A percentile compares a stretch with the other conserved stretches of the same genome.
These are phyloP conservation scores for Tricholoma bakamatsutake DNA, from an alignment of 768 basidiomycete species.

Conservation along the genomic window DNA sequence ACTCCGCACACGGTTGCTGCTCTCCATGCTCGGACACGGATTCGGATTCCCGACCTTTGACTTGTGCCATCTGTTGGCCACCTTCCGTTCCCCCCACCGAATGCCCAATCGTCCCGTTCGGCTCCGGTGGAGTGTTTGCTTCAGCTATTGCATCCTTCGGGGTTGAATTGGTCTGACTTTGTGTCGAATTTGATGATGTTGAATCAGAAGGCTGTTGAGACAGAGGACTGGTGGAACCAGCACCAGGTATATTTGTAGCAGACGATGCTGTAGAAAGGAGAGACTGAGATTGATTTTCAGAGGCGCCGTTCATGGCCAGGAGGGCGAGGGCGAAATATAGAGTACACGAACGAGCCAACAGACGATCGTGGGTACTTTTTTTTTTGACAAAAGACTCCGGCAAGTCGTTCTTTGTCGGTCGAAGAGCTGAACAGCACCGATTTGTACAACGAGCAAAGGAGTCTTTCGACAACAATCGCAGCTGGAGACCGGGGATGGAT, in stretches of 20 bases:
- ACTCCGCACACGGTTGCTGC: constrained; percentile 14
- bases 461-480: not conserved
- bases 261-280: constrained; percentile 24
- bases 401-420: constrained; percentile 1
- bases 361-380: constrained; percentile 37
- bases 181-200: constrained; percentile 8
- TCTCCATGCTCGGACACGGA: constrained; percentile 12
- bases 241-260: constrained; percentile 23
- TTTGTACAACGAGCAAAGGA: not conserved
- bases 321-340: constrained; percentile 18
- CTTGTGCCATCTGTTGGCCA: constrained; percentile 4
- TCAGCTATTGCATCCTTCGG: constrained; percentile 6
- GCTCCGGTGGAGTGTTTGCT: constrained; percentile 2
- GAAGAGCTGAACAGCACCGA: not conserved
- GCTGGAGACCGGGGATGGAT: not conserved
- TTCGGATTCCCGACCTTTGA: constrained; percentile 17
- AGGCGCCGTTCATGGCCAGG: constrained; percentile 42
- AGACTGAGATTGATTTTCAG: constrained; percentile 21
- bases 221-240: constrained; percentile 18
- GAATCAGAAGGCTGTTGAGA: constrained; percentile 14
- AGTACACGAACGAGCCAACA: constrained; percentile 25
- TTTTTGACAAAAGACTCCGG: constrained; percentile 16
- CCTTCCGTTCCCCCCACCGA: not conserved
- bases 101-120: not conserved
- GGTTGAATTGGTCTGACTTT: constrained; percentile 5